A percentile compares a stretch with the other conserved stretches of the same genome.
Evolutionary conservation across 1,284 basidiomycete species (phyloP).

Genomic region (Pisolithus thermaeus): DNA sequence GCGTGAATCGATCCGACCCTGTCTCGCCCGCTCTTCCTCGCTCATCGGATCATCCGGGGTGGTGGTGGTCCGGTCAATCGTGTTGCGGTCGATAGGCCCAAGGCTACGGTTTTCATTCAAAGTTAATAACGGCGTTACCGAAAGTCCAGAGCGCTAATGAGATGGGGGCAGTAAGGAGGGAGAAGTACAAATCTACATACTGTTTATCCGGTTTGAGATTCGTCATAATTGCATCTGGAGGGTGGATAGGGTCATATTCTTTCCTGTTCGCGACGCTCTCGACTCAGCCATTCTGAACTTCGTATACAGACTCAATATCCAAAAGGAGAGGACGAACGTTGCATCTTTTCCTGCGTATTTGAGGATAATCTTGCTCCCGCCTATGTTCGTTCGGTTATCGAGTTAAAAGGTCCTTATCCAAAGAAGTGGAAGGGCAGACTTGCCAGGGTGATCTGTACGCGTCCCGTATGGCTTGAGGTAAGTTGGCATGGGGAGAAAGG

Average conservation of each 20-base stretch:
- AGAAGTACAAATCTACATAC: conserved; percentile 33
- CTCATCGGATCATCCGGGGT: conserved; percentile 43
- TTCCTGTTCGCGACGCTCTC: conserved; percentile 11
- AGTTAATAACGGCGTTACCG: background rate
- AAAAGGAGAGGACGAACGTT: conserved; percentile 40
- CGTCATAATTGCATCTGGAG: conserved; percentile 80
- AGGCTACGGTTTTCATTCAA: conserved; percentile 38
- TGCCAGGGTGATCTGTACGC: conserved; percentile 59
- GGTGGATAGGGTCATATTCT: conserved; percentile 85
- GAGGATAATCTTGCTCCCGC: conserved; percentile 57
- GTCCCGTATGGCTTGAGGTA: background rate
- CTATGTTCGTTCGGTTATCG: conserved; percentile 20
- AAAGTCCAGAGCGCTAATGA: no score
- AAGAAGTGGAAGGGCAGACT: conserved; percentile 10
- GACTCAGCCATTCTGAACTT: background rate
- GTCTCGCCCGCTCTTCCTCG: conserved; percentile 55
- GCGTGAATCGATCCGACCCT: conserved; percentile 45
- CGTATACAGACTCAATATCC: background rate
- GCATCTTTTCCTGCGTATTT: conserved; percentile 77
- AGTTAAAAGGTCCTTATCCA: background rate
- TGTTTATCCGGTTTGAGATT: conserved; percentile 76
- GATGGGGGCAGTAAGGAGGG: background rate
- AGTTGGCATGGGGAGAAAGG: conserved; percentile 1
- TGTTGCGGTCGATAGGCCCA: conserved; percentile 62
- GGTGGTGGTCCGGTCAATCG: conserved; percentile 51